Conservation (phyloP, 1,139 yeast species). For the Geotrichum siamense region DNA sequence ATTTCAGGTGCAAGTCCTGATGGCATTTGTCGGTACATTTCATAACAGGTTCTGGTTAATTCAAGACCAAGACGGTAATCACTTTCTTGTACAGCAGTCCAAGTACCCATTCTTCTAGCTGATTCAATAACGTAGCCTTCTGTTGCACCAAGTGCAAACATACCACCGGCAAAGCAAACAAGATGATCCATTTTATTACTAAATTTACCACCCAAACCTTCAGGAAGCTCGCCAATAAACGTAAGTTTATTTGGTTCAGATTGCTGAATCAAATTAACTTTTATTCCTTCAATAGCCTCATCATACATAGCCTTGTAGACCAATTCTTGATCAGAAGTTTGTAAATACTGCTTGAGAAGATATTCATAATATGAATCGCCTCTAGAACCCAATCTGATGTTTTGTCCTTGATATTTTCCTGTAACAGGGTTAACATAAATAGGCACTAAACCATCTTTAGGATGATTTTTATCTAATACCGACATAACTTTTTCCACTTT, state of each 20-base stretch:
- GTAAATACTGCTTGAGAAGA: conserved; percentile 75
- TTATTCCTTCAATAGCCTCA: conserved; percentile 68
- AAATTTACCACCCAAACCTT: conserved; percentile 53
- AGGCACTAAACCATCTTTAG: conserved; percentile 76
- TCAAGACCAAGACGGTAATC: conserved; percentile 71
- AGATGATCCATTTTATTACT: conserved; percentile 89
- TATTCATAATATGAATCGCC: conserved; percentile 95
- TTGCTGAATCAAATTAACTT: conserved; percentile 52
- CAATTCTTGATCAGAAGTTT: conserved; percentile 55
- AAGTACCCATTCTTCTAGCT: conserved; percentile 39
- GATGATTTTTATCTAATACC: conserved; percentile 51
- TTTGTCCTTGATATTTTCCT: conserved; percentile 57
- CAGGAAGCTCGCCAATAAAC: conserved; percentile 71
- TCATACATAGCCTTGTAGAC: conserved; percentile 70
- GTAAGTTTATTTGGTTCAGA: conserved; percentile 59
- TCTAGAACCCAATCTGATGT: conserved; percentile 77
- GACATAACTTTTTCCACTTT: conserved; percentile 63
- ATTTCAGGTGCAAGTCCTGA: conserved; percentile 88
- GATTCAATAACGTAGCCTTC: conserved; percentile 53
- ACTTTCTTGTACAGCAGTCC: conserved; percentile 44
- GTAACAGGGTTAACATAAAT: conserved; percentile 69
- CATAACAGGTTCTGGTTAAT: conserved; percentile 72
- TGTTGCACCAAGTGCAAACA: conserved; percentile 85
- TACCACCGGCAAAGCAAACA: conserved; percentile 89
- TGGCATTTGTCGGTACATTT: conserved; percentile 63